Evolutionary conservation across 78 protist genomes (phyloP), one percentile per base, ranked within the genome.

Genomic region (Creolimax fragrantissima): DNA sequence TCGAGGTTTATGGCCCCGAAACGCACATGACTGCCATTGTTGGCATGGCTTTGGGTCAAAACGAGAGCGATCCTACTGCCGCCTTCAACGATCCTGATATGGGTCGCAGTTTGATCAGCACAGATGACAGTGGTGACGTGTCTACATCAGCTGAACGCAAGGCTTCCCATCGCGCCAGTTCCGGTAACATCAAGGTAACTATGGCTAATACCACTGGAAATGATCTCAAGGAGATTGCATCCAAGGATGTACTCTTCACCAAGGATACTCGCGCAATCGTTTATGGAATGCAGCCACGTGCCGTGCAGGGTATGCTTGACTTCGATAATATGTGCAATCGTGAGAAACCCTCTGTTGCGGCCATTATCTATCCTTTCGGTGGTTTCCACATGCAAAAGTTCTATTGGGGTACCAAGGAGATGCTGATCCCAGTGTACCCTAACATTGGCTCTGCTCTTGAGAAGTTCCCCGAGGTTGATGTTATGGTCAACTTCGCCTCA

Each of bases 401-500:
- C 89, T 98, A 93, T 91, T 98, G 94, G 94, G 98, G 98, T 37
- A 91, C 95, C 5, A 91, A 91, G 81, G 99, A 98, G 91, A 93
- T 97, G 90, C 43, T 96, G 11, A 66, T 97, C 11, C 98, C 97
- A 43, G 93, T 95, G 35, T 96, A 91, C 96, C 37, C 81, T 43
- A 84, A 44, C 37, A 91, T 94, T 39, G 89, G 67, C n/a, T 93
- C 89, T 2, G 98, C 98, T 32, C 67, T 94, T 67, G 81, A 35
- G 45, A 35, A 32, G 67, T 67, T 93, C 89, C 97, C 98, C 42
- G 93, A 94, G 2, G 96, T 92, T 3, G 95, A 94, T 92, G 96
- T 95, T 3, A 45, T 97, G 83, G 92, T 98, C 94, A 98, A 98
- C 96, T 98, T 98, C 89, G 97, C 99, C 17, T 94, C 97, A 32